Evolutionary conservation across 208 protist genomes (phyloP).

Genomic region (Leishmania mexicana): DNA sequence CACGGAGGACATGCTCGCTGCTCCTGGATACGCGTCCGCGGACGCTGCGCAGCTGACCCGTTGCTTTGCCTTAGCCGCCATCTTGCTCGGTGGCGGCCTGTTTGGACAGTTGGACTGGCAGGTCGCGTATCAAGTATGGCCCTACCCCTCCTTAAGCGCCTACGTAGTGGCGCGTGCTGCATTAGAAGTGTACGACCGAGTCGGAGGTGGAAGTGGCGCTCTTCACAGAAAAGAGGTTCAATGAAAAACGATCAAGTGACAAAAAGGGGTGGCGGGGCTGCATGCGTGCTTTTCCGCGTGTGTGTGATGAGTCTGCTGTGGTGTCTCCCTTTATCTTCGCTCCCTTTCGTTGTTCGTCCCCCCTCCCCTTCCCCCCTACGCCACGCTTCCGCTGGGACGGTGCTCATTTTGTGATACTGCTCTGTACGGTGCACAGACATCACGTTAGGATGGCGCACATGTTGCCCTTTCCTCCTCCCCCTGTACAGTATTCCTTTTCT

Average conservation of each 20-base stretch:
- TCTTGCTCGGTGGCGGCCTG: constrained; percentile 46
- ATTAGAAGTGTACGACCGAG: not conserved
- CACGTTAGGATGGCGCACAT: not conserved
- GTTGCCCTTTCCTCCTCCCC: not conserved
- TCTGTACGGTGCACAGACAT: not conserved
- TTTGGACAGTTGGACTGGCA: constrained; percentile 61
- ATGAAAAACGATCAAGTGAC: not conserved
- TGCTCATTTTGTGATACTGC: not conserved
- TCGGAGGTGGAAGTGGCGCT: not conserved
- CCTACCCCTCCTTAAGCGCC: constrained; percentile 42
- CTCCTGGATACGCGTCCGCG: not conserved
- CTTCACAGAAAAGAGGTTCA: not conserved
- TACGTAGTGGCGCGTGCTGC: constrained; percentile 10
- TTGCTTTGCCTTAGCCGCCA: constrained; percentile 32
- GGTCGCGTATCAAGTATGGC: constrained; percentile 55
- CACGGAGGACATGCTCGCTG: not conserved
- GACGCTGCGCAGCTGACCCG: constrained; percentile 7
- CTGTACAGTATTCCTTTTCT: not conserved
- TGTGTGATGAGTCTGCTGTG: not conserved
- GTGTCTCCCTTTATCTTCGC: not conserved
- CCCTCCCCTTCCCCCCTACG: not conserved
- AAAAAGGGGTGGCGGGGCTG: not conserved
- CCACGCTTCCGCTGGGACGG: not conserved
- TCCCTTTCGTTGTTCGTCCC: not conserved
- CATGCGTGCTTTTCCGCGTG: not conserved